phyloP scores from a whole-genome alignment of 2,329 filamentous ascomycete species.

The Talaromyces sp. region DNA sequence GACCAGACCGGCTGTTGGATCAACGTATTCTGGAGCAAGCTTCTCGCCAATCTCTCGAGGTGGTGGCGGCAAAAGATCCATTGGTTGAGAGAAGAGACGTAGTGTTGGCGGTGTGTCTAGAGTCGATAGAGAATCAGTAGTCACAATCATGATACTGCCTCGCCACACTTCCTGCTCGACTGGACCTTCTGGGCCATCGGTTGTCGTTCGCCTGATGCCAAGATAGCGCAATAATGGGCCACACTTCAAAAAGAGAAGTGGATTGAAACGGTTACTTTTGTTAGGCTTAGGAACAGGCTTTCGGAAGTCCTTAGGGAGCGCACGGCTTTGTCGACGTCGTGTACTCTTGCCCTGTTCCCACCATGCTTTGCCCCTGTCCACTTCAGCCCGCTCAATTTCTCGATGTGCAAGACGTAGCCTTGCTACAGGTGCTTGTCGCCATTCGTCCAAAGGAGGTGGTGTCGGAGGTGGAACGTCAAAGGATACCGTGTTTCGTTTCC shows the following conservation, averaged over 20 bases:
- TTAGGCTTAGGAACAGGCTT: constrained; percentile 29
- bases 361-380: constrained; percentile 61
- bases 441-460: constrained; percentile 52
- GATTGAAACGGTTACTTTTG: constrained; percentile 66
- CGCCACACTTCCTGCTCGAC: constrained; percentile 77
- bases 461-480: constrained; percentile 44
- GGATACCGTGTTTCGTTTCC: constrained; percentile 38
- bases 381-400: constrained; percentile 48
- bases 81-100: constrained; percentile 79
- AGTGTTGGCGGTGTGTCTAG: constrained; percentile 75
- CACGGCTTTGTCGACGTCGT: constrained; percentile 44
- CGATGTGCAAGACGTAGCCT: constrained; percentile 56
- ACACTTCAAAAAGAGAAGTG: constrained; percentile 78
- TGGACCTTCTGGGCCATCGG: constrained; percentile 27
- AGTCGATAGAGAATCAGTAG: constrained; percentile 73
- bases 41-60: constrained; percentile 60
- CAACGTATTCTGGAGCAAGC: constrained; percentile 73
- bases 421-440: constrained; percentile 63
- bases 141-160: constrained; percentile 93
- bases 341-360: constrained; percentile 62
- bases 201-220: constrained; percentile 61
- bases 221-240: constrained; percentile 87
- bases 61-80: constrained; percentile 74
- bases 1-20: constrained; percentile 80
- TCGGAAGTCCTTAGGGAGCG: constrained; percentile 31